Base-by-base conservation (phyloP, 495 filamentous ascomycete species). In the Hapsidospora chrysogenum region DNA sequence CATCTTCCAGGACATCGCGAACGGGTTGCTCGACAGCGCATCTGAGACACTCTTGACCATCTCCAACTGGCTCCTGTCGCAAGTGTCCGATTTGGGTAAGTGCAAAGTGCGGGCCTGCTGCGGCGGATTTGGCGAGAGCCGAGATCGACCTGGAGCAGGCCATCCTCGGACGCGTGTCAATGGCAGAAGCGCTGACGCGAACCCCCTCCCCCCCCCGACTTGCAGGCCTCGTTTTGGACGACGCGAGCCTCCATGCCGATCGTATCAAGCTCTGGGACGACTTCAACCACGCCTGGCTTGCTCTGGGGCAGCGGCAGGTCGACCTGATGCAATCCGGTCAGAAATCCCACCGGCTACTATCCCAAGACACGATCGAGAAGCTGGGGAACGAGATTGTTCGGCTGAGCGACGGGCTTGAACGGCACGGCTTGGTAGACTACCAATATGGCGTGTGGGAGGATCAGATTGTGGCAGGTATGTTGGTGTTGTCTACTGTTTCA, bases 381-480 rank as follows among this genome's bases (percentile, higher is more conserved):
- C 76, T 96, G 71, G 85, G 81, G 31, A 72, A 76, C 33, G 76
- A 92, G 40, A 50, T 96, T 25, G 70, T 93, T 33, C 67, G 72
- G 33, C 60, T 89, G 14, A 89, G 86, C 50, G 87, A 97, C 52
- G 67, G 67, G 25, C 66, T 97, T 36, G 89, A 95, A 49, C 72
- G 75, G 36, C 74, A 92, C 45, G 89, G 89, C 11, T 59, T 97
- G 17, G 87, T 97, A 5, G 89, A 97, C 57, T 97, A 95, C 52
- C 78, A 96, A 47, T 89, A 93, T 60, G 89, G 89, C 3, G 81
- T 96, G 30, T 87, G 82, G 72, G 89, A 96, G 54, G 86, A 95
- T 51, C 78, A 81, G 44, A 95, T 97, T 43, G 66, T 93, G 31
- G 69, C 67, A 35, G 66, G 85, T 89, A 66, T 45, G 82, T 64